Base-by-base conservation (phyloP, 179 eudicot genomes). In the Beta macrorhiza region DNA sequence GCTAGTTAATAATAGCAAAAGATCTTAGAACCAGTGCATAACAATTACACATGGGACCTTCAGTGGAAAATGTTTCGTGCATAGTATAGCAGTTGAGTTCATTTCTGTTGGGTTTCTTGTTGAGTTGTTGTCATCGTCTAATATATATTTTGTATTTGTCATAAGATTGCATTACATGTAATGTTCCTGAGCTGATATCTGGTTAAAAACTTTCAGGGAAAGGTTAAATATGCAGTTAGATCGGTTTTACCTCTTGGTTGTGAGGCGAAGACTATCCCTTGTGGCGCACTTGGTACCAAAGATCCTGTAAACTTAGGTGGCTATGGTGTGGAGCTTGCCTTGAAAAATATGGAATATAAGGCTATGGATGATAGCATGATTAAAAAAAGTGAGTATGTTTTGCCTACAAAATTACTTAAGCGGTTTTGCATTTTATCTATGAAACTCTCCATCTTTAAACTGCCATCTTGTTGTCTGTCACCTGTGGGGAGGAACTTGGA, bases 271-370 rank as follows among this genome's bases (percentile, higher is more conserved):
- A 82, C 84, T 88, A 86, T 88, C 67, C 81, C 76, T 64, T 96
- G 99, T 89, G 93, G 92, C 78, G 89, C 92, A 55, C 82, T 94
- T 82, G 99, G 99, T 64, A 81, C 95, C 10, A 86, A 86, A 42
- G 95, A 89, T 80, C 90, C 97, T 42, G 85, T 96, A 81, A 91
- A 91, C 87, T 87, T 96, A 89, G 99, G 97, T 74, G 99, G 99
- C 73, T 96, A 94, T 85, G 99, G 99, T 59, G 97, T 96, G 64
- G 99, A 96, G 90, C 99, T 96, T 81, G 99, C 99, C 77, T 83
- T 96, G 89, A 96, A 96, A 88, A 94, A 96, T 89, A 96, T 96
- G 99, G 98, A 96, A 84, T 96, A 96, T 79, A 96, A 96, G 84
- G 99, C 99, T 82, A 96, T 96, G 97, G 99, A 96, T 90, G 99